These are phyloP conservation scores for Trichophyton verrucosum DNA, from an alignment of 2,329 filamentous ascomycete genomes.

Conservation along the genomic window DNA sequence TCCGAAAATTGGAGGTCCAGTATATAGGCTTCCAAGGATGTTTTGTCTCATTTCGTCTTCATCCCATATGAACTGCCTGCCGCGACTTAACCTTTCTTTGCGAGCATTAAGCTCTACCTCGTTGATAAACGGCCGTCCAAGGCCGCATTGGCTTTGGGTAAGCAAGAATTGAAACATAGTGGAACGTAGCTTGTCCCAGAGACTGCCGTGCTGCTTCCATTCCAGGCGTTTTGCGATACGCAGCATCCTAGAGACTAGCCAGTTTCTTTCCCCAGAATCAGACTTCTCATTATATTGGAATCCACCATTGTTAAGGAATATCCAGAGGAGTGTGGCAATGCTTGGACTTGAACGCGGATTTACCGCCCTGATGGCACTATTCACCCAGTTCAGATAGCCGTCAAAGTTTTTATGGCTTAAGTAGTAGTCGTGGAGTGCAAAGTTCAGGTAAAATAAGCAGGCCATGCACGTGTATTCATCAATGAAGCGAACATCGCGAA, in stretches of 20 bases:
- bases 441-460: constrained; percentile 22
- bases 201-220: constrained; percentile 19
- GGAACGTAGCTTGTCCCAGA: constrained; percentile 20
- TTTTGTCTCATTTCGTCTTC: constrained; percentile 20
- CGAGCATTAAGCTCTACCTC: constrained; percentile 17
- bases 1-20: constrained; percentile 9
- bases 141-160: constrained; percentile 21
- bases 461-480: constrained; percentile 24
- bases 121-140: constrained; percentile 17
- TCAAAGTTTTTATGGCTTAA: constrained; percentile 18
- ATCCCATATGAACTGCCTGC: constrained; percentile 17
- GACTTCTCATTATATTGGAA: constrained; percentile 15
- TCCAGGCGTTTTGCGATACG: constrained; percentile 22
- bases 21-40: constrained; percentile 16
- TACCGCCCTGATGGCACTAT: constrained; percentile 16
- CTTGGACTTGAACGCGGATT: constrained; percentile 19
- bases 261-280: constrained; percentile 21
- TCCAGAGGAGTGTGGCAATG: constrained; percentile 22
- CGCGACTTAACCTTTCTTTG: constrained; percentile 11
- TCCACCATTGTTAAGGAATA: constrained; percentile 22
- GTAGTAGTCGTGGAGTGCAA: constrained; percentile 21
- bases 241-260: constrained; percentile 23
- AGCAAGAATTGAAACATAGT: constrained; percentile 19
- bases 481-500: constrained; percentile 23
- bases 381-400: constrained; percentile 20